These are phyloP conservation scores for Parietaria judaica DNA, from an alignment of 306 rosid species.

Conservation along the genomic window DNA sequence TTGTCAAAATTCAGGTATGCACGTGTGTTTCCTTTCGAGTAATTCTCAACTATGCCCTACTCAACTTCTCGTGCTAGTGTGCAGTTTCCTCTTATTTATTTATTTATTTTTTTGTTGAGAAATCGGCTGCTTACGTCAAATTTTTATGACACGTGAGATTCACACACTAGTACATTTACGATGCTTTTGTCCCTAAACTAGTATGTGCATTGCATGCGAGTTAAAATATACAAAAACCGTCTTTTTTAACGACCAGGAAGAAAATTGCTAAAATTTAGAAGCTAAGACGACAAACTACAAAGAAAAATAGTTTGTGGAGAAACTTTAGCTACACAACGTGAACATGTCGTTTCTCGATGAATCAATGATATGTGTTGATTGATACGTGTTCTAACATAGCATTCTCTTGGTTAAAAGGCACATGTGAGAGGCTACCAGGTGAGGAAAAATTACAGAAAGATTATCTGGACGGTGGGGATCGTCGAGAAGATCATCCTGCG, in stretches of 20 bases:
- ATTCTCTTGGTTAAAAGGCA: slow-evolving; percentile 42
- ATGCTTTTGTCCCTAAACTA: too few relatives aligned
- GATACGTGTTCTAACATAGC: slow-evolving; percentile 16
- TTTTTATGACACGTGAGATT: too few relatives aligned
- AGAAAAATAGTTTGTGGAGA: too few relatives aligned
- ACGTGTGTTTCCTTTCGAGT: slow-evolving; percentile 1
- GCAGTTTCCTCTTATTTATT: slow-evolving; percentile 2
- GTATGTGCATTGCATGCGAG: too few relatives aligned
- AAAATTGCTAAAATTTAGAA: too few relatives aligned
- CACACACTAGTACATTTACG: too few relatives aligned
- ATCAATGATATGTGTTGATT: too few relatives aligned
- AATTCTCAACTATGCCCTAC: neutral
- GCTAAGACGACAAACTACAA: too few relatives aligned
- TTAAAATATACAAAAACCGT: too few relatives aligned
- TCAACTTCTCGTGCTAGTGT: neutral
- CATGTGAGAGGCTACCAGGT: slow-evolving; percentile 93
- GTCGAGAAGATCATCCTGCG: slow-evolving; percentile 73
- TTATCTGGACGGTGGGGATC: slow-evolving; percentile 80
- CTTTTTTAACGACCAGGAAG: too few relatives aligned
- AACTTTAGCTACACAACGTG: too few relatives aligned
- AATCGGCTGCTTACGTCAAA: neutral
- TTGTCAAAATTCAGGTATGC: slow-evolving; percentile 80
- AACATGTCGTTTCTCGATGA: too few relatives aligned
- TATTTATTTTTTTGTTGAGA: neutral
- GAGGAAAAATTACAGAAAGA: slow-evolving; percentile 52